phyloP scores from a whole-genome alignment of 805 yeast species.

The Ogataea salicorniae region DNA sequence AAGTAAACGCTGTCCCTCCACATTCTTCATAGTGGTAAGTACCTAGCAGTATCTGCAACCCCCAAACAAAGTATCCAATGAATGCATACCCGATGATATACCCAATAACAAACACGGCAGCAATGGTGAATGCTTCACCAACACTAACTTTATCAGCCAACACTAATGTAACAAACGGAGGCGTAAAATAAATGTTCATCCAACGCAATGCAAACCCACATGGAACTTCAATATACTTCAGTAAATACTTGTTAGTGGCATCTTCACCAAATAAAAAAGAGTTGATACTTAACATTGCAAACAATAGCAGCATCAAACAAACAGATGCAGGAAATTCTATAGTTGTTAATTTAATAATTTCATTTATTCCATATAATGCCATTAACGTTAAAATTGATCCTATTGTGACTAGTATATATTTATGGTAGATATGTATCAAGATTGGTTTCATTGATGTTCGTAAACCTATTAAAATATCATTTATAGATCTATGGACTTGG shows the following conservation, averaged over 20 bases:
- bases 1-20: not conserved
- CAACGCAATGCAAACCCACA: constrained; percentile 66
- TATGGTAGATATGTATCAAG: constrained; percentile 33
- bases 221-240: constrained; percentile 47
- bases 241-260: constrained; percentile 20
- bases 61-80: constrained; percentile 44
- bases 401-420: constrained; percentile 42
- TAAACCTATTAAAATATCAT: not conserved
- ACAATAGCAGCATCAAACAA: constrained; percentile 59
- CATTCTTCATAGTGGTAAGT: constrained; percentile 16
- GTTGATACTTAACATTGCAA: constrained; percentile 38
- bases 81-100: constrained; percentile 47
- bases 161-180: constrained; percentile 70
- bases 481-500: not conserved
- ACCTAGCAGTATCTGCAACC: constrained; percentile 33
- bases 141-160: constrained; percentile 60
- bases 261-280: constrained; percentile 35
- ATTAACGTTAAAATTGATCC: constrained; percentile 43
- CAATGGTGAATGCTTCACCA: constrained; percentile 66
- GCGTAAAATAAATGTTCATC: constrained; percentile 76
- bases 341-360: constrained; percentile 38
- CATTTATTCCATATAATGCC: constrained; percentile 50
- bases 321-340: constrained; percentile 68
- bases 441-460: constrained; percentile 8
- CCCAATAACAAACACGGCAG: constrained; percentile 68